Percentiles rank a stretch among this genome's conserved stretches.
Conservation (phyloP, 1,284 basidiomycete genomes). For the Hypsizygus ulmarius region DNA sequence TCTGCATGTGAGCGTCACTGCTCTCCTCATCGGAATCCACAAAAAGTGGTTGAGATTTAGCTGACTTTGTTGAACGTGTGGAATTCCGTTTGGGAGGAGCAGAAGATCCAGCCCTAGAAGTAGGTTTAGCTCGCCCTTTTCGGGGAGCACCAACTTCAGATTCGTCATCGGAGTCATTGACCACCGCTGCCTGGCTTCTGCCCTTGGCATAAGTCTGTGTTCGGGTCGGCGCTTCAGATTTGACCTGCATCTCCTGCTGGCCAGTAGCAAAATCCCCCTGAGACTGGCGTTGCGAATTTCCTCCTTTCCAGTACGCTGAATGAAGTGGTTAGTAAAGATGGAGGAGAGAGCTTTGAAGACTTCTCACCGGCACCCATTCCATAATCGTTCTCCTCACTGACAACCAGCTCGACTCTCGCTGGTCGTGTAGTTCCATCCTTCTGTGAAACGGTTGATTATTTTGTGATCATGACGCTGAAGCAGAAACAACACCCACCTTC, state of each 20-base stretch:
- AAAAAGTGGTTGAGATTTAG: conserved; percentile 38
- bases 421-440: conserved; percentile 27
- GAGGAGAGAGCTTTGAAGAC: conserved; percentile 4
- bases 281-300: conserved; percentile 25
- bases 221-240: conserved; percentile 11
- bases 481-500: conserved; percentile 46
- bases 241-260: conserved; percentile 6
- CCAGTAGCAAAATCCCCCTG: conserved; percentile 17
- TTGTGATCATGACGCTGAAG: background rate
- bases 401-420: conserved; percentile 49
- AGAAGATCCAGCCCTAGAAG: conserved; percentile 26
- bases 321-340: conserved; percentile 9
- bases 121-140: conserved; percentile 20
- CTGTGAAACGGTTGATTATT: conserved; percentile 31
- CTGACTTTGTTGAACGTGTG: conserved; percentile 16
- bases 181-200: conserved; percentile 20
- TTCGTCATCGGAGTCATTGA: conserved; percentile 38
- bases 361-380: conserved; percentile 52
- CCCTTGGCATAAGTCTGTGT: conserved; percentile 11
- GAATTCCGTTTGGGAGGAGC: conserved; percentile 21
- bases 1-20: conserved; percentile 19
- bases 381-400: conserved; percentile 53
- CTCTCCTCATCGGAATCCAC: conserved; percentile 39
- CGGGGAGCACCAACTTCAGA: conserved; percentile 13
- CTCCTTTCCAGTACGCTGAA: conserved; percentile 54